phyloP scores from a whole-genome alignment of 2,329 filamentous ascomycete genomes.

The Fusarium sp. region DNA sequence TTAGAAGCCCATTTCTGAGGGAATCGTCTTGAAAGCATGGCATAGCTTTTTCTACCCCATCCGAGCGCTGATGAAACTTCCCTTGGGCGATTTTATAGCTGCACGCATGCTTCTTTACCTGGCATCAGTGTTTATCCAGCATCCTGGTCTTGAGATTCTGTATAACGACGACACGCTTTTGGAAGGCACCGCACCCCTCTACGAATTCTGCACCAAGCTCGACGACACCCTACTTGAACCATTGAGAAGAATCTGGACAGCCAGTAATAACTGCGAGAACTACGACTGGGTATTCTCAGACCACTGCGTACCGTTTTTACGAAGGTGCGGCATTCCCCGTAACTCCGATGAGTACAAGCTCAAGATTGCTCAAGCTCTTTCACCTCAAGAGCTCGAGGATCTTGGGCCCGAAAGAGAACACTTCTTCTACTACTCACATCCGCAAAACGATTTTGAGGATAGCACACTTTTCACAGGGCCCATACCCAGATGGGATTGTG shows the following conservation, averaged over 20 bases:
- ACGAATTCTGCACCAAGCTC: constrained; percentile 7
- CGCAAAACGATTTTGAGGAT: background rate
- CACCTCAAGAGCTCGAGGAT: background rate
- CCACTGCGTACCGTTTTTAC: too few species aligned
- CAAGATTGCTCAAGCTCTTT: background rate
- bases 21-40: background rate
- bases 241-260: background rate
- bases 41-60: constrained; percentile 4
- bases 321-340: too few species aligned
- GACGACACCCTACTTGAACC: constrained; percentile 5
- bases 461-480: background rate
- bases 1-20: too few species aligned
- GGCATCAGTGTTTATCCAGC: background rate
- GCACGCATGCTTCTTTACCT: constrained; percentile 13
- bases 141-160: background rate
- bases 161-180: background rate
- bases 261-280: background rate
- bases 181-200: background rate
- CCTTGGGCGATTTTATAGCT: background rate
- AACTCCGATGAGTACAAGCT: background rate
- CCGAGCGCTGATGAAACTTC: background rate
- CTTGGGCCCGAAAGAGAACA: background rate
- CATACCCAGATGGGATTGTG: constrained; percentile 4
- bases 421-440: background rate
- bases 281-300: background rate